phyloP scores from a whole-genome alignment of 352 stramenopile species.

The Thalassiosira livingstoniorum region DNA sequence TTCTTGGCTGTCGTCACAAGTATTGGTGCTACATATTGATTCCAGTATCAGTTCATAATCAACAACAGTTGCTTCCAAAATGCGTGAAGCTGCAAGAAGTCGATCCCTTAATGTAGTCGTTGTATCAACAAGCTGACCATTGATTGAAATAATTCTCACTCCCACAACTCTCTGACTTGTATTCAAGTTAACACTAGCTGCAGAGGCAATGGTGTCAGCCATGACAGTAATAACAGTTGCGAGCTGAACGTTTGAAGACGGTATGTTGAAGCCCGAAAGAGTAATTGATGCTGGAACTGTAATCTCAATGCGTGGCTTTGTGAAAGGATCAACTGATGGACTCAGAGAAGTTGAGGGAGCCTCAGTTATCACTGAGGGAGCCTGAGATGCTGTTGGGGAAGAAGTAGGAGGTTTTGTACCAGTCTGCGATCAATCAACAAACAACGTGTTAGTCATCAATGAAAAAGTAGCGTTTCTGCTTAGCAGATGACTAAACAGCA shows the following conservation, averaged over 20 bases:
- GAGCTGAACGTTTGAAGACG: conserved; percentile 19
- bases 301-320: conserved; percentile 33
- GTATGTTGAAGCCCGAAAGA: conserved; percentile 32
- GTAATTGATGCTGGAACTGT: conserved; percentile 26
- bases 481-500: no score
- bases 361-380: conserved; percentile 30
- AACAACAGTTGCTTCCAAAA: conserved; percentile 21
- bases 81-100: background rate
- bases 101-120: conserved; percentile 7
- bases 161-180: conserved; percentile 28
- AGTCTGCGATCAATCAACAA: no score
- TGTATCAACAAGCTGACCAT: conserved; percentile 22
- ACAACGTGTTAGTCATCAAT: no score
- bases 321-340: conserved; percentile 17
- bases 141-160: conserved; percentile 47
- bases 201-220: conserved; percentile 6
- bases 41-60: conserved; percentile 50
- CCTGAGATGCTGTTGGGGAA: conserved; percentile 3
- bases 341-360: conserved; percentile 5
- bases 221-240: conserved; percentile 26
- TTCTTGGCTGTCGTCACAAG: conserved; percentile 28
- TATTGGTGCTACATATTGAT: conserved; percentile 21
- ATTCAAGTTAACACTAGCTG: conserved; percentile 19
- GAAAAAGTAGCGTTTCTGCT: no score
- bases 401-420: background rate